Percentiles rank a stretch among this genome's conserved stretches.
These are phyloP conservation scores for Thielaviopsis populi DNA, from an alignment of 2,329 filamentous ascomycete genomes.

Conservation along the genomic window DNA sequence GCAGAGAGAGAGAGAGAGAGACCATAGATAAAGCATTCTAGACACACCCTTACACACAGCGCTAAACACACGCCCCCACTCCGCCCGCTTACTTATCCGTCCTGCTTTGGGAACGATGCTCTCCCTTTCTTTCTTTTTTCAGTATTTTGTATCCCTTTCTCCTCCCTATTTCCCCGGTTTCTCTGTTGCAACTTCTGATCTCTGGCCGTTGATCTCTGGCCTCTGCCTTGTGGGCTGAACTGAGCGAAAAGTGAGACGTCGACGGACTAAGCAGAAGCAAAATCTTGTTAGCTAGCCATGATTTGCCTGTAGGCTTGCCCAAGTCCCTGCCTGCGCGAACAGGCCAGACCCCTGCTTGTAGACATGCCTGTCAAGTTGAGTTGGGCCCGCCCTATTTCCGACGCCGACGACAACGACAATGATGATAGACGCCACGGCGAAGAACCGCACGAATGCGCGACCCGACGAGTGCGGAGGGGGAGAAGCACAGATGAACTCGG, in stretches of 20 bases:
- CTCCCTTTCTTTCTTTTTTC: no score
- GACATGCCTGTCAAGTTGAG: not conserved
- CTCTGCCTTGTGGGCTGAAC: not conserved
- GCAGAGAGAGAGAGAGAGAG: no score
- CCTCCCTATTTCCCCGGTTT: no score
- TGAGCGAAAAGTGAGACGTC: not conserved
- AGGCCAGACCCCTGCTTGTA: not conserved
- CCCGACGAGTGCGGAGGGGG: no score
- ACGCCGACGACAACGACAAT: not conserved
- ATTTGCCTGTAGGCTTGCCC: constrained; percentile 6
- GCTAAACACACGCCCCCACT: no score
- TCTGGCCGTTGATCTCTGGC: not conserved
- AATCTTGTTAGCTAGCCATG: not conserved
- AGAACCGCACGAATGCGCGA: not conserved
- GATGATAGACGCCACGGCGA: not conserved
- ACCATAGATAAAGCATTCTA: no score
- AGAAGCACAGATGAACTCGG: no score
- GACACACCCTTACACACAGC: no score
- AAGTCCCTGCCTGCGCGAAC: not conserved
- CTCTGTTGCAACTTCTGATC: no score
- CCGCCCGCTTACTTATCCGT: no score
- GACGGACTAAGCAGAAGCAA: not conserved
- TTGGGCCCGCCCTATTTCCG: constrained; percentile 1
- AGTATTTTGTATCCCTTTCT: no score
- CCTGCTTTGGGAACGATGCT: no score